phyloP scores from a whole-genome alignment of 352 stramenopile genomes.

The Globisporangium camurandrum region DNA sequence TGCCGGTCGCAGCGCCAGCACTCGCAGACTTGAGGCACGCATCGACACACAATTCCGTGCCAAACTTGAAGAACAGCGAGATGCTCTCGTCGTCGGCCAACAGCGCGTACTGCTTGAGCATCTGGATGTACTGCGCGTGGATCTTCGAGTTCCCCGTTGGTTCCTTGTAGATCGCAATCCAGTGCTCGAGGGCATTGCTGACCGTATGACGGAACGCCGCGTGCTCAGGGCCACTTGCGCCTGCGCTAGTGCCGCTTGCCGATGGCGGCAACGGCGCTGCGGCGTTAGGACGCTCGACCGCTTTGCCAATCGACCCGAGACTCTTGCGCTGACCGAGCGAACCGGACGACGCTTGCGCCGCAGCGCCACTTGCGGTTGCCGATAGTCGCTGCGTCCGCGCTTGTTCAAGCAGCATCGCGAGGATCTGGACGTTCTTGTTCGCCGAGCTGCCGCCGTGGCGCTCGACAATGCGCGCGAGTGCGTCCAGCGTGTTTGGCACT shows the following conservation, averaged over 20 bases:
- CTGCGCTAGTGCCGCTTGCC: too few species aligned
- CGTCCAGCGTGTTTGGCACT: slow-evolving; percentile 91
- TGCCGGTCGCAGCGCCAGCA: slow-evolving; percentile 21
- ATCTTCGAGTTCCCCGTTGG: slow-evolving; percentile 90
- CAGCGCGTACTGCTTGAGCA: slow-evolving; percentile 95
- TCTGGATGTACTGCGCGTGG: slow-evolving; percentile 94
- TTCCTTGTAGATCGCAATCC: slow-evolving; percentile 97
- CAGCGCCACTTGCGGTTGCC: too few species aligned
- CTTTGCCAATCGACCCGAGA: slow-evolving; percentile 39
- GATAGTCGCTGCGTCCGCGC: slow-evolving; percentile 51
- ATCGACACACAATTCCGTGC: slow-evolving; percentile 95
- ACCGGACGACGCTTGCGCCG: too few species aligned
- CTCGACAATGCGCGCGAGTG: slow-evolving; percentile 81
- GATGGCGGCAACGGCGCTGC: neutral
- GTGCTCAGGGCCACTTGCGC: slow-evolving; percentile 47
- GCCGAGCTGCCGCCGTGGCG: slow-evolving; percentile 60
- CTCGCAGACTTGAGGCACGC: slow-evolving; percentile 89
- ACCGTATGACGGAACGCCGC: slow-evolving; percentile 81
- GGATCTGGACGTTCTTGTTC: slow-evolving; percentile 85
- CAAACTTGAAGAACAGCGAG: slow-evolving; percentile 96
- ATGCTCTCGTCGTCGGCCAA: slow-evolving; percentile 96
- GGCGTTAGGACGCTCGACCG: slow-evolving; percentile 19
- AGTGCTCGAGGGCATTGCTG: slow-evolving; percentile 94
- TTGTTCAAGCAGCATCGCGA: slow-evolving; percentile 72
- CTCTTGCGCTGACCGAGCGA: slow-evolving; percentile 42